A percentile compares a stretch with the other conserved stretches of the same genome.
Evolutionary conservation across 441 rosid genomes (phyloP).

Genomic region (Breynia disticha): DNA sequence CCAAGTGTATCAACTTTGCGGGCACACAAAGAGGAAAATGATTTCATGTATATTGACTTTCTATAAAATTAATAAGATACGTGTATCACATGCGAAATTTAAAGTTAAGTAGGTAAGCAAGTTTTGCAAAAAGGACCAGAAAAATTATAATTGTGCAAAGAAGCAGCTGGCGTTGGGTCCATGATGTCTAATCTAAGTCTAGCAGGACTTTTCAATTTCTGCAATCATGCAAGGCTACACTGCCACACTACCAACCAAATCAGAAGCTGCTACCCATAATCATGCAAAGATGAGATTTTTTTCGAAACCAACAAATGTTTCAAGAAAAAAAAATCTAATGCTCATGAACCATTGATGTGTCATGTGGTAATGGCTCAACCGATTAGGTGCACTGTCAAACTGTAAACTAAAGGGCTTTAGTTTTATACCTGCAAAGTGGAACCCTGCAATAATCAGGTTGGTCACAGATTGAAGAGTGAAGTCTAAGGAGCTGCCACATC

Average conservation of each 20-base stretch:
- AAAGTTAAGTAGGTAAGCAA: not conserved
- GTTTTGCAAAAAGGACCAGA: too few species aligned
- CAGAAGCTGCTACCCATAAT: too few species aligned
- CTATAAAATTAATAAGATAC: too few species aligned
- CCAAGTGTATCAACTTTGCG: too few species aligned
- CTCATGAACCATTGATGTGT: too few species aligned
- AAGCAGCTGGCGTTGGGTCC: not conserved
- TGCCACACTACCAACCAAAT: not conserved
- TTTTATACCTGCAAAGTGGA: conserved; percentile 79
- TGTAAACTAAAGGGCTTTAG: not conserved
- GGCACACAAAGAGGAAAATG: too few species aligned
- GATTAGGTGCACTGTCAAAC: not conserved
- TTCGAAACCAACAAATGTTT: too few species aligned
- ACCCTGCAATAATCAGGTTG: conserved; percentile 54
- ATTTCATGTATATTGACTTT: too few species aligned
- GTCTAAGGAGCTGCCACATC: conserved; percentile 85
- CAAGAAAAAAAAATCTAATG: too few species aligned
- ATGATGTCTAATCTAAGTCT: not conserved
- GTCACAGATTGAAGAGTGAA: conserved; percentile 73
- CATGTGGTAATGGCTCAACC: too few species aligned
- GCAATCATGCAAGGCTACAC: not conserved
- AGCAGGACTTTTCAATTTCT: not conserved
- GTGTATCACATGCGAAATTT: conserved; percentile 3
- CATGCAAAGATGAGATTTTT: too few species aligned
- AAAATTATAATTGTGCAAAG: not conserved